Percentiles rank a stretch among this genome's conserved stretches.
Conservation (phyloP, 129 eudicot genomes). For the Chrysanthemum makinoi region DNA sequence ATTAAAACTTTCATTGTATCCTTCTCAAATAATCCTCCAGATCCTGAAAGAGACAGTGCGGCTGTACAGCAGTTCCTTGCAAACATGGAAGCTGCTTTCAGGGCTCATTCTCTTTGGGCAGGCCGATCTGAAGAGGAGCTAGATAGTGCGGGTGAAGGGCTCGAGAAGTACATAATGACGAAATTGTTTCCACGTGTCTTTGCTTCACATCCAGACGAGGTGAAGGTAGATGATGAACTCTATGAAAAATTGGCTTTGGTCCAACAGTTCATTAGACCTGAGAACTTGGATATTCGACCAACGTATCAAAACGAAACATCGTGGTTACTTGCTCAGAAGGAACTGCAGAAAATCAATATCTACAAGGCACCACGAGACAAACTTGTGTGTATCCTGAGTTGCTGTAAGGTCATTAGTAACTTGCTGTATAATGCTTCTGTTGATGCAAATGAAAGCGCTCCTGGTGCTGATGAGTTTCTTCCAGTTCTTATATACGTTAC, state of each 20-base stretch:
- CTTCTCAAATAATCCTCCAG: slow-evolving; percentile 68
- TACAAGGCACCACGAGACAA: slow-evolving; percentile 95
- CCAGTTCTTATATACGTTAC: slow-evolving; percentile 91
- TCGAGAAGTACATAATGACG: slow-evolving; percentile 96
- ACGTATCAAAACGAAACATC: slow-evolving; percentile 88
- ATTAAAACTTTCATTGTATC: slow-evolving; percentile 91
- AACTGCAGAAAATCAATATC: slow-evolving; percentile 87
- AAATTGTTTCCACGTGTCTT: slow-evolving; percentile 74
- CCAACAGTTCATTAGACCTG: slow-evolving; percentile 89
- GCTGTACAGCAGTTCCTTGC: slow-evolving; percentile 75
- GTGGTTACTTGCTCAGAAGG: slow-evolving; percentile 98
- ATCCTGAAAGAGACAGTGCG: slow-evolving; percentile 84
- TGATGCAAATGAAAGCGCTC: slow-evolving; percentile 69
- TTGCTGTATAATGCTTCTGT: slow-evolving; percentile 74
- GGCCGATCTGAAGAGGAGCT: slow-evolving; percentile 85
- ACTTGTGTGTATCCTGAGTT: slow-evolving; percentile 81
- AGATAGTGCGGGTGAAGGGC: slow-evolving; percentile 97
- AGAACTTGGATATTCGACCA: slow-evolving; percentile 78
- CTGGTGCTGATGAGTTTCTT: slow-evolving; percentile 96
- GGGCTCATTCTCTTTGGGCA: slow-evolving; percentile 93
- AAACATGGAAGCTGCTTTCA: slow-evolving; percentile 87
- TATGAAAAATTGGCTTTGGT: slow-evolving; percentile 75
- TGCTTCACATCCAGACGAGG: slow-evolving; percentile 81
- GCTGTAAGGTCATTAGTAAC: slow-evolving; percentile 95
- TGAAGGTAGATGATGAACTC: slow-evolving; percentile 69